Percentiles rank a stretch among this genome's conserved stretches.
Conservation (phyloP, 2,329 filamentous ascomycete species). For the Fusarium sp. region DNA sequence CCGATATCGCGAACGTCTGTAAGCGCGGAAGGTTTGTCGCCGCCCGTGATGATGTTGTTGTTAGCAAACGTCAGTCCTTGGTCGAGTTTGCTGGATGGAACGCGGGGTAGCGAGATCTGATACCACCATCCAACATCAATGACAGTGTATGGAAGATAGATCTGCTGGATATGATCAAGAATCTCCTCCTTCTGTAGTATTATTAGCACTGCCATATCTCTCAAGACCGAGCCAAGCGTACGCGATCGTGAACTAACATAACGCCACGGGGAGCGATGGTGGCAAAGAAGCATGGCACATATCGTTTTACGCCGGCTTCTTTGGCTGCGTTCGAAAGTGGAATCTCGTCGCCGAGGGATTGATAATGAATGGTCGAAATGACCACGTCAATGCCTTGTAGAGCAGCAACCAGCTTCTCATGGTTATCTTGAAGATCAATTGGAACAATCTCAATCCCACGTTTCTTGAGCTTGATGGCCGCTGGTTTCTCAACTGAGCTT, state of each 20-base stretch:
- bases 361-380: conserved; percentile 51
- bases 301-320: conserved; percentile 63
- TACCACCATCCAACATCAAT: conserved; percentile 25
- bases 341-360: conserved; percentile 60
- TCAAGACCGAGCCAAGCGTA: not conserved
- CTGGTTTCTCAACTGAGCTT: conserved; percentile 61
- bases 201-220: not conserved
- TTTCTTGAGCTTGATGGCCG: conserved; percentile 55
- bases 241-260: conserved; percentile 30
- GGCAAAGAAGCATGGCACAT: conserved; percentile 65
- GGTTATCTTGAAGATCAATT: conserved; percentile 58
- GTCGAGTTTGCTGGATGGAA: conserved; percentile 14
- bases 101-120: conserved; percentile 9
- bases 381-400: conserved; percentile 61
- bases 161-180: conserved; percentile 61
- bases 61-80: not conserved
- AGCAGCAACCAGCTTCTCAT: conserved; percentile 57
- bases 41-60: conserved; percentile 11
- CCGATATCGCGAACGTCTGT: conserved; percentile 4
- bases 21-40: conserved; percentile 4
- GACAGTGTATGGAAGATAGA: conserved; percentile 64
- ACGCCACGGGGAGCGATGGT: conserved; percentile 58
- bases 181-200: conserved; percentile 61
- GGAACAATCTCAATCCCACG: conserved; percentile 60
- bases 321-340: conserved; percentile 63